Evolutionary conservation across 805 yeast genomes (phyloP), one percentile per base, ranked within the genome.

Genomic region (Saccharomyces paradoxus): DNA sequence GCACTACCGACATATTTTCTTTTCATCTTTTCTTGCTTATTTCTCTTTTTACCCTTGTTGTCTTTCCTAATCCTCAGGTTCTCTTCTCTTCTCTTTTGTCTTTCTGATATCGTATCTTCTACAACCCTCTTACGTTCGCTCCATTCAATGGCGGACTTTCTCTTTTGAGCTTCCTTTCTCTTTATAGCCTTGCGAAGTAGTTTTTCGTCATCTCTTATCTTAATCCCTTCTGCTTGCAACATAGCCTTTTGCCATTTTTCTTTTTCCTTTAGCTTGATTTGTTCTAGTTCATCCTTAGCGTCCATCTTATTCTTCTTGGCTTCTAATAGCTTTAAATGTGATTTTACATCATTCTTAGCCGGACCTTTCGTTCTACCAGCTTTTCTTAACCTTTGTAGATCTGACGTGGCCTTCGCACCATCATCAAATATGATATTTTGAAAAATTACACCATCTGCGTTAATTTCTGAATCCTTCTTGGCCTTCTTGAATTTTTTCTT

Each of bases 81-180:
- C 63, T 89, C 96, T 64, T 91, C 96, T 71, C 98, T 83, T 77
- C 94, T 86, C 74, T 89, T 88, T 58, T 81, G 83, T 64, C 86
- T 86, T 17, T 85, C 87, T 50, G 83, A 78, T 52, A 87, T 84
- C 41, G 85, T 83, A 61, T 84, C 87, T 55, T 81, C 81, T 13
- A 94, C 96, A 41, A 79, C 79, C 62, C 84, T 87, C 68, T 87
- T 85, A 60, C 99, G 81, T 51, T 92, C 97, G 60, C 75, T 80
- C 99, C 99, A 94, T 71, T 92, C 96, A 51, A 82, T 75, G 64
- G 89, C 96, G 55, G 95, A 86, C 75, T 84, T 88, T 65, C 87
- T 80, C 76, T 94, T 94, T 66, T 80, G 79, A 57, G 87, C 82
- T 63, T 89, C 92, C 67, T 89, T 88, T 63, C 87, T 80, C 74